Evolutionary conservation across 768 basidiomycete species (phyloP).

Genomic region (Serendipita vermifera): DNA sequence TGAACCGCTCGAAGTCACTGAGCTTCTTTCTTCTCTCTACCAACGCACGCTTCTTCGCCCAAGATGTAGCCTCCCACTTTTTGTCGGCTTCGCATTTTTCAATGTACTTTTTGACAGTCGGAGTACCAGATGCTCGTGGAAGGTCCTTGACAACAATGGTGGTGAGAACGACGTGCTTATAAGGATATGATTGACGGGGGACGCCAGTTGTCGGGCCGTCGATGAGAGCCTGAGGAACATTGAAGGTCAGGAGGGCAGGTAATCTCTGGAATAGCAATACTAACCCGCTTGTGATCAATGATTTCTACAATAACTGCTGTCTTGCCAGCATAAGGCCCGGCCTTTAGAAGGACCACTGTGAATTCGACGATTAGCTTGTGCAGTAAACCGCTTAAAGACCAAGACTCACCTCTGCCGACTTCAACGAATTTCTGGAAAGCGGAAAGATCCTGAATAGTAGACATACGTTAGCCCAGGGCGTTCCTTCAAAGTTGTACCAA

Average conservation of each 20-base stretch:
- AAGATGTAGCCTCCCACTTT: conserved; percentile 80
- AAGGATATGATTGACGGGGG: conserved; percentile 82
- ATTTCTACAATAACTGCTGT: conserved; percentile 95
- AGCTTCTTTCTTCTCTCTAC: conserved; percentile 57
- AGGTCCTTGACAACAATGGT: conserved; percentile 69
- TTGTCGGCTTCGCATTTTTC: conserved; percentile 72
- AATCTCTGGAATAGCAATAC: conserved; percentile 19
- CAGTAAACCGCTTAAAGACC: not conserved
- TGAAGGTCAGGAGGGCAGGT: not conserved
- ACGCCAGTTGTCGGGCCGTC: conserved; percentile 89
- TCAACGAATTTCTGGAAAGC: conserved; percentile 96
- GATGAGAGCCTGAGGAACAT: conserved; percentile 64
- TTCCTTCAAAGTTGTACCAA: too few species aligned
- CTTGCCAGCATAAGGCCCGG: conserved; percentile 72
- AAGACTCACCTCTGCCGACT: conserved; percentile 78
- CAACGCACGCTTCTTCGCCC: conserved; percentile 79
- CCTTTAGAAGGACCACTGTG: conserved; percentile 82
- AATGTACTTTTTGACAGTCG: conserved; percentile 69
- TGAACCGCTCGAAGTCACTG: conserved; percentile 87
- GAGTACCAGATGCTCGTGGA: conserved; percentile 74
- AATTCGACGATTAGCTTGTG: not conserved
- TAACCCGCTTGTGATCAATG: conserved; percentile 96
- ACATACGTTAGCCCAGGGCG: too few species aligned
- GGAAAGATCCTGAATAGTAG: conserved; percentile 53
- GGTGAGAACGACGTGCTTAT: conserved; percentile 86